Conservation (phyloP, 2,329 filamentous ascomycete genomes). For the Alternaria brassicicola region DNA sequence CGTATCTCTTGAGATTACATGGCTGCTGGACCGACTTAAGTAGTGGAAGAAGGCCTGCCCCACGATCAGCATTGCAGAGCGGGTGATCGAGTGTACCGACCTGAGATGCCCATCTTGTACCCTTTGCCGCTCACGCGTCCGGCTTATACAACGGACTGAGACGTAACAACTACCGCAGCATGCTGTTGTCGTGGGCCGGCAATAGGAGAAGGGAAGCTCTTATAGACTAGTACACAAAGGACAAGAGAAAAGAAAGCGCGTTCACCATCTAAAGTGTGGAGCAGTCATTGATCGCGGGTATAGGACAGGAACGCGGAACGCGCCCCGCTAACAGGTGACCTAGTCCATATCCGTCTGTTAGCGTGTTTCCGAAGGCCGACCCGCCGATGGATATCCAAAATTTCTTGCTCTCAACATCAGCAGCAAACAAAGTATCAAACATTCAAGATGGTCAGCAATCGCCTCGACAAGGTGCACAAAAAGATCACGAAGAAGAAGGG, state of each 20-base stretch:
- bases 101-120: conserved; percentile 50
- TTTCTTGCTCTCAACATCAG: conserved; percentile 23
- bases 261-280: conserved; percentile 23
- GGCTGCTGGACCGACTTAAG: conserved; percentile 96
- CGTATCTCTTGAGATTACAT: conserved; percentile 82
- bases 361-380: conserved; percentile 20
- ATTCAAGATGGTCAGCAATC: conserved; percentile 55
- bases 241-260: conserved; percentile 4
- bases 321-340: conserved; percentile 24
- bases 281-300: conserved; percentile 24
- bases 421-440: conserved; percentile 11
- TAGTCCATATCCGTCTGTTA: conserved; percentile 12
- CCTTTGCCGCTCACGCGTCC: conserved; percentile 37
- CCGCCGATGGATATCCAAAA: conserved; percentile 31
- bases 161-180: conserved; percentile 26
- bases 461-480: conserved; percentile 83
- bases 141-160: conserved; percentile 29
- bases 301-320: conserved; percentile 25
- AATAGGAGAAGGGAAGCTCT: conserved; percentile 3
- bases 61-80: conserved; percentile 23
- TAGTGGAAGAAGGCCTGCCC: conserved; percentile 80
- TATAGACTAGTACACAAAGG: conserved; percentile 2
- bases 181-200: conserved; percentile 7
- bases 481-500: conserved; percentile 87
- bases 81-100: conserved; percentile 37